Conservation (phyloP, 495 filamentous ascomycete species). For the Cryomyces antarcticus region DNA sequence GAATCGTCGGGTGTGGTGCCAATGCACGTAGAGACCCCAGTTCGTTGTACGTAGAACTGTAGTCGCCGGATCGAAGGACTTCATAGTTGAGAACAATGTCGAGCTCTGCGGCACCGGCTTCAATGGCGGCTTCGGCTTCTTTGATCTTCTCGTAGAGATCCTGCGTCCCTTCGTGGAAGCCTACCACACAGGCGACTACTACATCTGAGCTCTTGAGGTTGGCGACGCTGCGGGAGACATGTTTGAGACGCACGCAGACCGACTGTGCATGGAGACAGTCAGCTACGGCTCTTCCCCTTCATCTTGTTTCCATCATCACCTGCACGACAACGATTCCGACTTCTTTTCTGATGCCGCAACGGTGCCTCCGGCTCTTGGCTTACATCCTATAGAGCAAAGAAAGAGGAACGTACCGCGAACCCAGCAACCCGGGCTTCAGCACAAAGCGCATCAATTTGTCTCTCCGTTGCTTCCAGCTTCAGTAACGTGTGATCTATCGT, state of each 20-base stretch:
- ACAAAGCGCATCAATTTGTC: constrained; percentile 41
- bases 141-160: constrained; percentile 30
- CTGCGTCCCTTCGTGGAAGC: constrained; percentile 44
- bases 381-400: too few species aligned
- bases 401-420: constrained; percentile 29
- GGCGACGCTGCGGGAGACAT: constrained; percentile 31
- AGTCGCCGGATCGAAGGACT: constrained; percentile 26
- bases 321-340: not conserved
- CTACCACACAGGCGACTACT: constrained; percentile 41
- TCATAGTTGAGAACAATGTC: constrained; percentile 48
- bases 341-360: not conserved
- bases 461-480: constrained; percentile 28
- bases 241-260: constrained; percentile 35
- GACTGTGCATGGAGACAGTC: constrained; percentile 16
- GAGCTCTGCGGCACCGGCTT: constrained; percentile 37
- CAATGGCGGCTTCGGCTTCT: constrained; percentile 35
- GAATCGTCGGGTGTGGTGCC: constrained; percentile 24
- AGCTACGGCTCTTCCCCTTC: not conserved
- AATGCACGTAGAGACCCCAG: constrained; percentile 32
- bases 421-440: constrained; percentile 34
- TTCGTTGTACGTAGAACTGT: constrained; percentile 34
- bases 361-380: not conserved
- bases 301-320: not conserved
- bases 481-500: constrained; percentile 49
- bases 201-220: constrained; percentile 30